Evolutionary conservation across 352 stramenopile genomes (phyloP), one percentile per base, ranked within the genome.

Genomic region (Pythium aquatile): DNA sequence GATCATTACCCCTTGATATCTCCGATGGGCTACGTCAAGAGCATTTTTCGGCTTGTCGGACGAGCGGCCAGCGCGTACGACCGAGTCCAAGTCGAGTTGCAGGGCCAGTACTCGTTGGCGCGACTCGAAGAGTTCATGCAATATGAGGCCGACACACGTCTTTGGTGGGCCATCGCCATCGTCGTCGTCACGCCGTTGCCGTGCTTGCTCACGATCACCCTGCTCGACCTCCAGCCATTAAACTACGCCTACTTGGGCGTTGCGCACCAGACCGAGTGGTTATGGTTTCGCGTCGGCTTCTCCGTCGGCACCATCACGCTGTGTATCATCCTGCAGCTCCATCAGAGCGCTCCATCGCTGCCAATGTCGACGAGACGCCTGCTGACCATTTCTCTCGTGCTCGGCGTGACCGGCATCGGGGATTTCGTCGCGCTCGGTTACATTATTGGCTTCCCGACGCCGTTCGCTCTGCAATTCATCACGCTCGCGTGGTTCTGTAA

Each of bases 401-500:
- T 42, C 9, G 37, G 37, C 3, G 37, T 13, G 13, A 17, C 37
- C 37, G 37, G n/a, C n/a, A n/a, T n/a, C 37, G 9, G 10, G 10
- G 13, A 13, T 42, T 55, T 29, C 20, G 30, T 55, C 40, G 17
- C 7, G 4, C n/a, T 56, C 9, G 40, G 37, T 28, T 5, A 49
- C 3, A 6, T 55, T 10, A 14, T 66, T 32, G 60, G 51, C 16
- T 66, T 61, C n/a, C 60, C 60, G 7, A 46, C 52, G 14, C 60
- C 60, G 2, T 66, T 66, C 30, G 30, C 32, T 14, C 9, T 66
- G 16, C 51, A 65, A 24, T 26, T 65, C 3, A 29, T 29, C 3
- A 30, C 33, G 0, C 5, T 29, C 2, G 30, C 58, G 11, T 65
- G 58, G 58, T 58, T 44, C 39, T 33, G n/a, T 10, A 5, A 20